Evolutionary conservation across 148 eudicot species (phyloP).

Genomic region (Rhododendron molle): DNA sequence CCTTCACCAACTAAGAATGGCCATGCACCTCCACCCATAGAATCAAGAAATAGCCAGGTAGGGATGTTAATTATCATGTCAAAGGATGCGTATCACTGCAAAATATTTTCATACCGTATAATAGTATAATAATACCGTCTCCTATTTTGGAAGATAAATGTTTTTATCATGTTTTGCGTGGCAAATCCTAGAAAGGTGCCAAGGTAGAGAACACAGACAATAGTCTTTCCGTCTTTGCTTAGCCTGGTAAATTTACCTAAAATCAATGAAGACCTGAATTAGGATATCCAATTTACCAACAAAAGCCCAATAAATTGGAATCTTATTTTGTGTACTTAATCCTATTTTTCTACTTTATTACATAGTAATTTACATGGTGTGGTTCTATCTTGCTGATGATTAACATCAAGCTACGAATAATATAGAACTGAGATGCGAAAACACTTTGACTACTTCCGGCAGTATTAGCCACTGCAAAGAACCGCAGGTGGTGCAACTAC

Average conservation of each 20-base stretch:
- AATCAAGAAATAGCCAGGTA: background rate
- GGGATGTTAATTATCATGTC: background rate
- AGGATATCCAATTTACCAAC: background rate
- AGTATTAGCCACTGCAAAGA: background rate
- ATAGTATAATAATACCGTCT: background rate
- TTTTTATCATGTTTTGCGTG: background rate
- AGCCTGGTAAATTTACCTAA: background rate
- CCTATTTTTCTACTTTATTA: background rate
- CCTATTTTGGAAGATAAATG: background rate
- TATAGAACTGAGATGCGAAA: background rate
- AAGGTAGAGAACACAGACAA: background rate
- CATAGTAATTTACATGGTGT: background rate
- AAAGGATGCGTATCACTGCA: background rate
- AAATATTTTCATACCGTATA: background rate
- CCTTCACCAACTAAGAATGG: background rate
- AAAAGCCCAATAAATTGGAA: background rate
- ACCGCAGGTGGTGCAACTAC: slow-evolving; percentile 18
- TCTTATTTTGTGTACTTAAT: background rate
- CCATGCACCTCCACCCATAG: background rate
- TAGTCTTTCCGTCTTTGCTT: background rate
- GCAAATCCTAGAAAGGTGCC: background rate
- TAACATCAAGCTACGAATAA: background rate
- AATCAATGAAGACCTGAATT: background rate
- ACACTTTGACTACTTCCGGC: background rate
- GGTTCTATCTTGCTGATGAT: background rate